Conservation (phyloP, 257 asterid species). For the Scutellaria barbata region DNA sequence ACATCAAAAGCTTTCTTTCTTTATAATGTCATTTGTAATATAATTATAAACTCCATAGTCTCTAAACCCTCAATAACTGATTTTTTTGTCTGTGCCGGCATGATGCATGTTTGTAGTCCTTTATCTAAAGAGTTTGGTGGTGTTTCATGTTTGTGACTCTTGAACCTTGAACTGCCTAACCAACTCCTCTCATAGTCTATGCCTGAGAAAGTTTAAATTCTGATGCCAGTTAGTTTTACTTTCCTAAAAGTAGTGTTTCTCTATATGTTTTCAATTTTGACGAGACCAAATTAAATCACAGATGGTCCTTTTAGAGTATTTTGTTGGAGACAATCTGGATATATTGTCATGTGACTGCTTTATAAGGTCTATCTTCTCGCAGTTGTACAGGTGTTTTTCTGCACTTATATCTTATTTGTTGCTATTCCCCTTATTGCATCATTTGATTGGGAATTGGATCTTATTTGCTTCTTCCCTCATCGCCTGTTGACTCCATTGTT, state of each 20-base stretch:
- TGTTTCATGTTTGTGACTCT: slow-evolving; percentile 28
- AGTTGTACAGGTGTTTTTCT: slow-evolving; percentile 64
- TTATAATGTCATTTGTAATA: background rate
- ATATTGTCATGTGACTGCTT: slow-evolving; percentile 63
- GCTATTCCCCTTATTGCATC: slow-evolving; percentile 26
- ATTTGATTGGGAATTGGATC: slow-evolving; percentile 19
- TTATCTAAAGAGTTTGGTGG: slow-evolving; percentile 12
- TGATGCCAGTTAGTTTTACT: slow-evolving; percentile 27
- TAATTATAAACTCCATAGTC: background rate
- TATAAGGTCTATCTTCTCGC: slow-evolving; percentile 64
- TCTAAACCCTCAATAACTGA: background rate
- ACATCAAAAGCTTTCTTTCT: slow-evolving; percentile 7
- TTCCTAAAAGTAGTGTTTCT: slow-evolving; percentile 34
- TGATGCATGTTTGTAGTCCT: slow-evolving; percentile 3
- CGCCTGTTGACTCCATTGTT: slow-evolving; percentile 24
- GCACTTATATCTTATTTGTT: slow-evolving; percentile 45
- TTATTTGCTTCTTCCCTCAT: slow-evolving; percentile 15
- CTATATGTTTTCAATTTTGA: slow-evolving; percentile 50
- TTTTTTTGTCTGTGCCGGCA: background rate
- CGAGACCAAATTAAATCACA: slow-evolving; percentile 61
- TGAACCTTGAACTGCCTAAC: background rate
- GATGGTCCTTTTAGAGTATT: slow-evolving; percentile 62
- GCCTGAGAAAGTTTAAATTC: slow-evolving; percentile 23
- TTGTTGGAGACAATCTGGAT: slow-evolving; percentile 71
- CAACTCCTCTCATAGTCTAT: slow-evolving; percentile 23